phyloP scores from a whole-genome alignment of 208 protist genomes.

The Acanthamoeba quina region DNA sequence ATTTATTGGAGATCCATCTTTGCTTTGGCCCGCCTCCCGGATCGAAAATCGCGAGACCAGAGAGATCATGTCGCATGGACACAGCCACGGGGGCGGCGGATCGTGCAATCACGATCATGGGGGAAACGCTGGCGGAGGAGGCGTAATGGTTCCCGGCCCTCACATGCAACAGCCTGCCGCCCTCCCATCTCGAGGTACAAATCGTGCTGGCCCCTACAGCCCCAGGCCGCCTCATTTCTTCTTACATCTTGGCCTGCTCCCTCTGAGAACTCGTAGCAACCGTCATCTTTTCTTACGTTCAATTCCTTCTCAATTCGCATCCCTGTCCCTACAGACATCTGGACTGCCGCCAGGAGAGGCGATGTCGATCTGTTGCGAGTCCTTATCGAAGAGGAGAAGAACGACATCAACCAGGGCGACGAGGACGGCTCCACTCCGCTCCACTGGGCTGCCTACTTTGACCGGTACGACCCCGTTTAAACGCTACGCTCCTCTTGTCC shows the following conservation, averaged over 20 bases:
- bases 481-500: neutral
- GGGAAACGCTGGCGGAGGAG: neutral
- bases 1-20: neutral
- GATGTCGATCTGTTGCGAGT: neutral
- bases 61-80: conserved; percentile 31
- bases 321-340: neutral
- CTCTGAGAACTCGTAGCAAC: neutral
- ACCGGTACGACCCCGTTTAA: neutral
- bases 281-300: neutral
- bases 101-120: conserved; percentile 21
- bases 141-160: neutral
- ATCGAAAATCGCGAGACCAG: neutral
- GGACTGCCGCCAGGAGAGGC: conserved; percentile 20
- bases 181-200: neutral
- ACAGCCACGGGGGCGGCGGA: conserved; percentile 37
- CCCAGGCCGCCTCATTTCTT: neutral
- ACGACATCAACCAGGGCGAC: neutral
- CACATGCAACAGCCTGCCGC: neutral
- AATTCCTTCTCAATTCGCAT: neutral
- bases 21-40: neutral
- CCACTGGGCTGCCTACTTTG: conserved; percentile 57
- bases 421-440: conserved; percentile 41
- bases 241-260: neutral
- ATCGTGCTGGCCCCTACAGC: no score
- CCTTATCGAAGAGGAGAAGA: conserved; percentile 47